These are phyloP conservation scores for Fraxinus baroniana DNA, from an alignment of 305 asterid species.

Conservation along the genomic window DNA sequence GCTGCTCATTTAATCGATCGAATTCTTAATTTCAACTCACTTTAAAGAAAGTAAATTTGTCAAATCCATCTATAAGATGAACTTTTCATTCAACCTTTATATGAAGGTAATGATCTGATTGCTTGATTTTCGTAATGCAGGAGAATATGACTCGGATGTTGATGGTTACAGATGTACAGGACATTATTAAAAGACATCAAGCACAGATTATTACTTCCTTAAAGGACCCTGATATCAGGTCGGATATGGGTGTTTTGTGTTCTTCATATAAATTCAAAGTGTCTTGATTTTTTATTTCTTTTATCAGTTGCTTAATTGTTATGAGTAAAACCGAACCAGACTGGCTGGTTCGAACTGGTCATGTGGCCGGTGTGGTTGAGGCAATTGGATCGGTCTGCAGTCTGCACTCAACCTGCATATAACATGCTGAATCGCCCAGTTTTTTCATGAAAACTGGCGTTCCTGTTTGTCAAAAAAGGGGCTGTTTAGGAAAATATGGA, in stretches of 20 bases:
- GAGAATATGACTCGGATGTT: constrained; percentile 99
- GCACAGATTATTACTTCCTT: constrained; percentile 96
- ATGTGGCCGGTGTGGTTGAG: neutral
- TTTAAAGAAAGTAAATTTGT: neutral
- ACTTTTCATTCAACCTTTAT: neutral
- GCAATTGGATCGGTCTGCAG: neutral
- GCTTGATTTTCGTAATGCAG: constrained; percentile 52
- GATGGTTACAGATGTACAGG: constrained; percentile 98
- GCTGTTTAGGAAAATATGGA: neutral
- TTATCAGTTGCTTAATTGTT: neutral
- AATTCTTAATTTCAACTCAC: neutral
- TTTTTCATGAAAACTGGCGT: neutral
- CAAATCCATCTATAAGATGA: neutral
- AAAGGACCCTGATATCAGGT: constrained; percentile 99
- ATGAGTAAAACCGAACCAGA: neutral
- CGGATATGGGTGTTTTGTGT: constrained; percentile 22
- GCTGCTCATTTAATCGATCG: neutral
- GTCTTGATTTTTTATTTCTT: neutral
- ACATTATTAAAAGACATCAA: constrained; percentile 97
- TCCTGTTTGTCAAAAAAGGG: neutral
- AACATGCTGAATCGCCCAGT: neutral
- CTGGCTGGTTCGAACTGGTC: neutral
- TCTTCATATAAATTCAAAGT: constrained; percentile 17
- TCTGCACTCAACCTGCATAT: neutral
- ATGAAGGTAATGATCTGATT: constrained; percentile 17